Conservation (phyloP, 2,329 filamentous ascomycete genomes). For the Fusarium paranaense region DNA sequence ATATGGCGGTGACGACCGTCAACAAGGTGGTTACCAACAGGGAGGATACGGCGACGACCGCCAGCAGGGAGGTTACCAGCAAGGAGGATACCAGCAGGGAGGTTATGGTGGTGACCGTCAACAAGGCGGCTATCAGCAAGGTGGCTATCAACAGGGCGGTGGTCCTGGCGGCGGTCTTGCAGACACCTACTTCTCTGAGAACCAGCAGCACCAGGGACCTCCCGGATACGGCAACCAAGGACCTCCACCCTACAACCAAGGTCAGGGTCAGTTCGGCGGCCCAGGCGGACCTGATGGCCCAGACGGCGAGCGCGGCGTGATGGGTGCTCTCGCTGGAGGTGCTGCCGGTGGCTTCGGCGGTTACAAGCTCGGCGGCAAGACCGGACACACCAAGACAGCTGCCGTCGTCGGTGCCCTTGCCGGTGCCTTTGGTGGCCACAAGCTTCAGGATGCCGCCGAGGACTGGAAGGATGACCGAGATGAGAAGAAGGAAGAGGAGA, state of each 20-base stretch:
- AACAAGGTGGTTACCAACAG: neutral
- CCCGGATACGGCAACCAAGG: neutral
- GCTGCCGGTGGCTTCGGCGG: slow-evolving; percentile 56
- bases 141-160: neutral
- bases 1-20: neutral
- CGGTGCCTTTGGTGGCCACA: slow-evolving; percentile 56
- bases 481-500: slow-evolving; percentile 47
- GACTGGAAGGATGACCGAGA: slow-evolving; percentile 55
- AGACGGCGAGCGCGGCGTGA: slow-evolving; percentile 56
- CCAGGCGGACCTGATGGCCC: slow-evolving; percentile 34
- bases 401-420: slow-evolving; percentile 54
- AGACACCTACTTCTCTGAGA: neutral
- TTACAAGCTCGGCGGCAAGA: slow-evolving; percentile 52
- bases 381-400: slow-evolving; percentile 47
- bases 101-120: neutral
- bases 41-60: neutral
- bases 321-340: slow-evolving; percentile 55
- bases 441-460: slow-evolving; percentile 53
- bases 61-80: neutral
- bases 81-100: neutral
- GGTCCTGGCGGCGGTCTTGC: neutral
- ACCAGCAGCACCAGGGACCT: neutral
- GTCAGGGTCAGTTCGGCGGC: neutral
- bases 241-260: neutral
- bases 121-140: neutral